Percentiles rank a stretch among this genome's conserved stretches.
Evolutionary conservation across 192 early-diverging fungal genomes (phyloP).

Genomic region (Podila epigama): DNA sequence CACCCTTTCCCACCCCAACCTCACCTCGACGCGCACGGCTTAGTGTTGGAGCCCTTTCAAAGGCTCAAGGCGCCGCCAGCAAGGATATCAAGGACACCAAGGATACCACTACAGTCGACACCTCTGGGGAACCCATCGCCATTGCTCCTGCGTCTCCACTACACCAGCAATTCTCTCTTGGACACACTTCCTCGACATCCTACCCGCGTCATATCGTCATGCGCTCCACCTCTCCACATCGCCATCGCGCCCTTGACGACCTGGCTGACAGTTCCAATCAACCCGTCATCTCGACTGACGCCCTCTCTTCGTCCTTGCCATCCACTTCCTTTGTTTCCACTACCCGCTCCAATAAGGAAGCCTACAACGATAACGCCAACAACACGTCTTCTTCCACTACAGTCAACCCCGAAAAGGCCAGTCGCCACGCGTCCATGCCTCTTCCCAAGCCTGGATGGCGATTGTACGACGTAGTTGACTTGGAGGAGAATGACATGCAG

Average conservation of each 20-base stretch:
- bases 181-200: not conserved
- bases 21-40: slow-evolving; percentile 16
- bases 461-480: slow-evolving; percentile 17
- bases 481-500: slow-evolving; percentile 10
- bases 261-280: not conserved
- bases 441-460: slow-evolving; percentile 37
- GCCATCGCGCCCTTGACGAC: slow-evolving; percentile 1
- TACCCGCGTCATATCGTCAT: slow-evolving; percentile 36
- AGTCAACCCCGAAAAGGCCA: slow-evolving; percentile 5
- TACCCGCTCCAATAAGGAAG: too few species aligned
- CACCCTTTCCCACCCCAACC: slow-evolving; percentile 3
- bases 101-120: not conserved
- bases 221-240: slow-evolving; percentile 9
- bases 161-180: not conserved
- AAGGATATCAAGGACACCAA: not conserved
- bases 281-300: too few species aligned
- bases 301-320: slow-evolving; percentile 23
- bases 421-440: slow-evolving; percentile 38
- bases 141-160: too few species aligned
- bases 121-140: not conserved
- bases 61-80: not conserved
- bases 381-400: not conserved
- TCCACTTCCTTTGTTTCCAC: too few species aligned
- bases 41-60: slow-evolving; percentile 9
- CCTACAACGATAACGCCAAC: too few species aligned